phyloP scores from a whole-genome alignment of 495 filamentous ascomycete species.

The Pyronema omphalodes region DNA sequence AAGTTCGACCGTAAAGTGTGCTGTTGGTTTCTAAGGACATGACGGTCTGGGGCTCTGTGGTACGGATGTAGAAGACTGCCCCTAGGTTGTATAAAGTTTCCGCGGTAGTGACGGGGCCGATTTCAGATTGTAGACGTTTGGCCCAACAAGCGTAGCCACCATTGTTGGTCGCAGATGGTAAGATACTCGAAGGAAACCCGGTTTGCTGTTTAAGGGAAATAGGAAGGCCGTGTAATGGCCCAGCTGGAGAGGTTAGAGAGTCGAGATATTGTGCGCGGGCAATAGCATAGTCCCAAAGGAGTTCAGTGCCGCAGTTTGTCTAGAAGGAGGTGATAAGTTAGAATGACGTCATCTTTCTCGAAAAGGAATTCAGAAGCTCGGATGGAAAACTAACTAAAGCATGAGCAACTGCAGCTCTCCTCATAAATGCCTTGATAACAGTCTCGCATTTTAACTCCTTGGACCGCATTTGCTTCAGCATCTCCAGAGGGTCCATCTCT shows the following conservation, averaged over 20 bases:
- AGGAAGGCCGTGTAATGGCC: constrained; percentile 50
- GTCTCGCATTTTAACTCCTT: neutral
- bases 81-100: constrained; percentile 24
- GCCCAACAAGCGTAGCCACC: constrained; percentile 37
- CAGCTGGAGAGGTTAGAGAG: constrained; percentile 32
- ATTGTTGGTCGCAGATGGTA: constrained; percentile 38
- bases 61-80: constrained; percentile 46
- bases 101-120: constrained; percentile 25
- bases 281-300: constrained; percentile 43
- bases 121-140: constrained; percentile 33
- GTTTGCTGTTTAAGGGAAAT: constrained; percentile 40
- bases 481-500: neutral
- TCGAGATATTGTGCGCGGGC: constrained; percentile 35
- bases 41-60: constrained; percentile 40
- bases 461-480: neutral
- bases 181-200: constrained; percentile 38
- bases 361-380: neutral
- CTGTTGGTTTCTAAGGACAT: constrained; percentile 21
- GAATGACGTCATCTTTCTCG: neutral
- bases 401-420: constrained; percentile 36
- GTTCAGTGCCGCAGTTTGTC: constrained; percentile 47
- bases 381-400: constrained; percentile 26
- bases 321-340: neutral
- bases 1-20: constrained; percentile 26
- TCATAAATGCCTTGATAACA: neutral